Conservation (phyloP, 78 protist genomes). For the Protostelium mycophagum region DNA sequence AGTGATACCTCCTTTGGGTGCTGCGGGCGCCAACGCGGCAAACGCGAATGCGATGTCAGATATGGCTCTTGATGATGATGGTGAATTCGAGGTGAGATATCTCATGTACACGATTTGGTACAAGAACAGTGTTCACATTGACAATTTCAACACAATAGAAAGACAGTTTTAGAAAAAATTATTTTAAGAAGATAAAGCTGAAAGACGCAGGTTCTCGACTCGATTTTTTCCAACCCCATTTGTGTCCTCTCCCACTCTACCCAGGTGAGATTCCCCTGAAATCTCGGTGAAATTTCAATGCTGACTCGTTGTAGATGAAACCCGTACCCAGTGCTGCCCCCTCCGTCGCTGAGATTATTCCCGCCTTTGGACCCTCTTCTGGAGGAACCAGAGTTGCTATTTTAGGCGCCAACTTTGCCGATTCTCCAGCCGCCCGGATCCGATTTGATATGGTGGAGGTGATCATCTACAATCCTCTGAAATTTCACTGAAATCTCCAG, state of each 20-base stretch:
- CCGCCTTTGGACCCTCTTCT: constrained; percentile 44
- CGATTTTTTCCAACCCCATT: constrained; percentile 44
- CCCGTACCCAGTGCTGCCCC: constrained; percentile 25
- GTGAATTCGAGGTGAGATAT: neutral
- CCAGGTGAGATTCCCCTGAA: constrained; percentile 20
- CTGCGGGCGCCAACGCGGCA: neutral
- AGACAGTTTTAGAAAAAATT: no score
- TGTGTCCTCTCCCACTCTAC: constrained; percentile 62
- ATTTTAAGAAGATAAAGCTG: no score
- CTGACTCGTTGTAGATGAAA: constrained; percentile 26
- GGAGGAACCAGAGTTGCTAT: constrained; percentile 69
- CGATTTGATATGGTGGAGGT: constrained; percentile 51
- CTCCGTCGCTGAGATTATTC: constrained; percentile 50
- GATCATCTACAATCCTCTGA: neutral
- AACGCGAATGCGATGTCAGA: neutral
- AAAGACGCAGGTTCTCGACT: no score
- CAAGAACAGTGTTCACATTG: no score
- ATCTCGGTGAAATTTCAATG: neutral
- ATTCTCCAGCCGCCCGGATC: constrained; percentile 56
- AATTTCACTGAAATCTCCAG: no score
- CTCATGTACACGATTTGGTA: no score
- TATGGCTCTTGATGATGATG: neutral
- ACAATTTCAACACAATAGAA: no score
- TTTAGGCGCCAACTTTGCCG: constrained; percentile 64
- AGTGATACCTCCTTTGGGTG: no score